phyloP scores from a whole-genome alignment of 805 yeast genomes.

The Lipomyces sp. region DNA sequence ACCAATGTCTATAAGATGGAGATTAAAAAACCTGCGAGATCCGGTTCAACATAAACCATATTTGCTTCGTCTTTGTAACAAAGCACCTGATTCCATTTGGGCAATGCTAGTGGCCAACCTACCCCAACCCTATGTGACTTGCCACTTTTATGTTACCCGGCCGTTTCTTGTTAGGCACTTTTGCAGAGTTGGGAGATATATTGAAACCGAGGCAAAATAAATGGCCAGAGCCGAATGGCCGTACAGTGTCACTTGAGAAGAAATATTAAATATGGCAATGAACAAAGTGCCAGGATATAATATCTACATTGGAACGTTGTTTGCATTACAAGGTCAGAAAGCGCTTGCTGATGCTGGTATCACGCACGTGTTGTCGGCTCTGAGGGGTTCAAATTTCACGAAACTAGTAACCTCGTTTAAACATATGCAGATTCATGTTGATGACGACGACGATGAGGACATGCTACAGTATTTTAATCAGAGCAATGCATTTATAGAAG shows the following conservation, averaged over 20 bases:
- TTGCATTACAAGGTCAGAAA: slow-evolving; percentile 60
- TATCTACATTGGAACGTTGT: slow-evolving; percentile 73
- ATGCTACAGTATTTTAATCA: slow-evolving; percentile 65
- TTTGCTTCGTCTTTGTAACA: too few species aligned
- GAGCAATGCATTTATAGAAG: slow-evolving; percentile 68
- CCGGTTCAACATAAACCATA: too few species aligned
- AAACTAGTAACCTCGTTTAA: slow-evolving; percentile 53
- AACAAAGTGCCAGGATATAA: slow-evolving; percentile 73
- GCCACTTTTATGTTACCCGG: background rate
- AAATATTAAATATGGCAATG: slow-evolving; percentile 44
- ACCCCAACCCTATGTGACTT: background rate
- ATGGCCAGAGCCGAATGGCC: too few species aligned
- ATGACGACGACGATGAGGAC: slow-evolving; percentile 73
- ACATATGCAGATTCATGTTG: slow-evolving; percentile 60
- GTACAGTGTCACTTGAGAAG: background rate
- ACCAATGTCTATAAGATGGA: background rate
- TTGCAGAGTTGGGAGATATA: too few species aligned
- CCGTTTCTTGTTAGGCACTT: background rate
- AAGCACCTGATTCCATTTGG: too few species aligned
- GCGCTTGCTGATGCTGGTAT: slow-evolving; percentile 62
- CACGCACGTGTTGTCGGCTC: slow-evolving; percentile 71
- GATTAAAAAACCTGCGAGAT: background rate
- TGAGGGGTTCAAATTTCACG: slow-evolving; percentile 66
- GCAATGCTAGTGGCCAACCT: too few species aligned
- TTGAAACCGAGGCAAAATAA: too few species aligned